A percentile compares a stretch with the other conserved stretches of the same genome.
Conservation (phyloP, 257 asterid genomes). For the Ocimum tenuiflorum region DNA sequence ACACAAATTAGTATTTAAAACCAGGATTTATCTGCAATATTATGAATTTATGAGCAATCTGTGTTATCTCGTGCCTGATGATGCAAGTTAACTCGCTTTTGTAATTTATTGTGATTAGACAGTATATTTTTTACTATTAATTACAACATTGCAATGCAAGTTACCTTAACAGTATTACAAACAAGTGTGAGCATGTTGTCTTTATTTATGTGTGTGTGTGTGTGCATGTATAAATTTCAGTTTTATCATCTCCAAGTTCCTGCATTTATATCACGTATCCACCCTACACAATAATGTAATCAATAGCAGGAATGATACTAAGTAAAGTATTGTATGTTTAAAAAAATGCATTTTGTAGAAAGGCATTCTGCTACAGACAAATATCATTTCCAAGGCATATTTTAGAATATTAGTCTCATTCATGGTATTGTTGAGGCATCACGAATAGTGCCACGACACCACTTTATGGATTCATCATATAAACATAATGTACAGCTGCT, state of each 20-base stretch:
- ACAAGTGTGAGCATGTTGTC: neutral
- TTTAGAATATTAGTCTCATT: too few species aligned
- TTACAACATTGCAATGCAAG: neutral
- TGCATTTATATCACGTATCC: too few species aligned
- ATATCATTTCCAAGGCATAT: neutral
- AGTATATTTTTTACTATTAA: neutral
- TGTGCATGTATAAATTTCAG: neutral
- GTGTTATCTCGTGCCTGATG: neutral
- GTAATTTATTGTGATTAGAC: neutral
- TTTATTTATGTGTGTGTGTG: neutral
- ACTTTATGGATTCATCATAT: neutral
- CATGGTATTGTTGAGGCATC: neutral
- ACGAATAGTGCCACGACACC: neutral
- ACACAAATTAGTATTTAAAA: neutral
- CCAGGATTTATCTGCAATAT: neutral
- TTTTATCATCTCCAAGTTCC: too few species aligned
- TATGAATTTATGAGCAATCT: neutral
- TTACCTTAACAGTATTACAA: neutral
- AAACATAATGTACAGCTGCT: neutral
- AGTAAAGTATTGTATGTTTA: neutral
- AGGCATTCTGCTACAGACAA: neutral
- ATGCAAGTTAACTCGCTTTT: neutral
- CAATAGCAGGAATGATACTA: neutral
- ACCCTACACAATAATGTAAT: neutral
- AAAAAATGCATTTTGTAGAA: neutral